Percentiles rank a stretch among this genome's conserved stretches.
These are phyloP conservation scores for Syzygium syzygioides DNA, from an alignment of 441 rosid species.

Conservation along the genomic window DNA sequence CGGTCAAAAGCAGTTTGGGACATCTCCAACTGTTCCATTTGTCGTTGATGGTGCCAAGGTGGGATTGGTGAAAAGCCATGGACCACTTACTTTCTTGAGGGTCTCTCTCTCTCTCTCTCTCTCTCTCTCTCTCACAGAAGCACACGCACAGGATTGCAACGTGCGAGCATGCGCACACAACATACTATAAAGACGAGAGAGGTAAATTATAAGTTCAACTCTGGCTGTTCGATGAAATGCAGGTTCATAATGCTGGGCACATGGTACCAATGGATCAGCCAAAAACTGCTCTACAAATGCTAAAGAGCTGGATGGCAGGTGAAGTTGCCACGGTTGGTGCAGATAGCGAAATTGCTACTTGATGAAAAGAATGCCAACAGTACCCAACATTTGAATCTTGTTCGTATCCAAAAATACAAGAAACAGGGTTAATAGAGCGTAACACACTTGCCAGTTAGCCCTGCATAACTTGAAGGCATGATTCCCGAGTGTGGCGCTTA, in stretches of 20 bases:
- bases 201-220: neutral
- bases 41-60: slow-evolving; percentile 52
- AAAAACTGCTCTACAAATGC: slow-evolving; percentile 69
- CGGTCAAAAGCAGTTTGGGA: slow-evolving; percentile 43
- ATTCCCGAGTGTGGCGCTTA: neutral
- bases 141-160: neutral
- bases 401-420: neutral
- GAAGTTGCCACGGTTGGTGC: slow-evolving; percentile 19
- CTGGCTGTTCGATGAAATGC: neutral
- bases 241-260: slow-evolving; percentile 86
- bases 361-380: slow-evolving; percentile 1
- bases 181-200: neutral
- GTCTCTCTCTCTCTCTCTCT: slow-evolving; percentile 31
- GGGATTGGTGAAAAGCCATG: slow-evolving; percentile 57
- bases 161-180: neutral
- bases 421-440: neutral
- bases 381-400: neutral
- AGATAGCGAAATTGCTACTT: slow-evolving; percentile 7
- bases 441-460: neutral
- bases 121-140: neutral
- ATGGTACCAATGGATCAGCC: slow-evolving; percentile 99
- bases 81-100: slow-evolving; percentile 74
- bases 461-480: neutral
- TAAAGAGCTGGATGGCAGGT: slow-evolving; percentile 74
- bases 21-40: slow-evolving; percentile 46